Evolutionary conservation across 306 rosid species (phyloP), one percentile per base, ranked within the genome.

Genomic region (Glycine tomentella): DNA sequence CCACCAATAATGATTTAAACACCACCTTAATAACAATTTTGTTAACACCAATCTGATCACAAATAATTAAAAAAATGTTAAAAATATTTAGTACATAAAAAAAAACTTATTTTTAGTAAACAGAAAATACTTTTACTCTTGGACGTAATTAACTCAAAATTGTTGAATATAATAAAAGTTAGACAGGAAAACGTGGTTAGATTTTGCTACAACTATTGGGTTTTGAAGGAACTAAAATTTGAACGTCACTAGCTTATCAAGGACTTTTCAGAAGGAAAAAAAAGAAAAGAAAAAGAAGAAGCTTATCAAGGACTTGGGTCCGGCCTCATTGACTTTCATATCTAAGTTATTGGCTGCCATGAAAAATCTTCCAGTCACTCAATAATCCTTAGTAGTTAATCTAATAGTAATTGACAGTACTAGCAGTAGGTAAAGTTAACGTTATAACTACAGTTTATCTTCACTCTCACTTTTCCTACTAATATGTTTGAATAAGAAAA

Each of bases 171-270:
- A 40, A 40, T 40, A 40, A 40, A 4, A 40, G 0, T 40, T 78
- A 62, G 64, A 65, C 17, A 50, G 77, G 85, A 53, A 82, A 56
- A 80, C 80, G 20, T 33, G 77, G 17, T 51, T 3, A 53, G 71
- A 69, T 72, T 79, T 66, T 52, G 80, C 36, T 9, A 5, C 45
- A 15, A 31, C 15, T 40, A 38, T 36, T 9, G 49, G 31, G 77
- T 74, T 77, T 83, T 73, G 52, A 49, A 57, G 25, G 13, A 6
- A 8, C 52, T 31, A 17, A 13, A 59, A 25, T 55, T 40, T 49
- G 17, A 49, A 33, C 12, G 69, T 42, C 31, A 25, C 31, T 25
- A 25, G 31, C 31, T 25, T 25, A 25, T 25, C 31, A 25, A 25
- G 31, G 31, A 25, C 31, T 25, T 25, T 25, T 25, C 31, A 25